phyloP scores from a whole-genome alignment of 495 filamentous ascomycete species.

The Aspergillus haitiensis region DNA sequence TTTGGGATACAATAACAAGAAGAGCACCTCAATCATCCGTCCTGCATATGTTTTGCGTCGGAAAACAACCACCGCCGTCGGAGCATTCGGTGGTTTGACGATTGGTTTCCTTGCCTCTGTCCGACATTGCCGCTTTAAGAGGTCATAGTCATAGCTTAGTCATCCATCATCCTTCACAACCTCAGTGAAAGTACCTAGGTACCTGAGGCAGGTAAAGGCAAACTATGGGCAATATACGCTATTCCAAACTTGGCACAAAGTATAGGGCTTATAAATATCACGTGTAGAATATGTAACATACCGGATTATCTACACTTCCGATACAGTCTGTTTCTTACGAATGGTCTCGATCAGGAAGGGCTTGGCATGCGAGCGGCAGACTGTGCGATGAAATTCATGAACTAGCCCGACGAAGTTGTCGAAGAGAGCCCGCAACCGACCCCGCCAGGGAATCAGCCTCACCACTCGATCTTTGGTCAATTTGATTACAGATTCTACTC shows the following conservation, averaged over 20 bases:
- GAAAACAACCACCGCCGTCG: no score
- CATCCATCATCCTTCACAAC: no score
- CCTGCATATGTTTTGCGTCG: no score
- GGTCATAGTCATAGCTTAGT: no score
- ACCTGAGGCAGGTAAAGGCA: no score
- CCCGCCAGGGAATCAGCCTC: slow-evolving; percentile 40
- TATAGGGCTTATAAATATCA: slow-evolving; percentile 33
- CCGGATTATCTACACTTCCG: slow-evolving; percentile 31
- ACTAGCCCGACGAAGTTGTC: slow-evolving; percentile 41
- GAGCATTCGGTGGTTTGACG: no score
- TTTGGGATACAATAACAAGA: no score
- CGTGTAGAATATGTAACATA: slow-evolving; percentile 28
- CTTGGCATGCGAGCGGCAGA: slow-evolving; percentile 43
- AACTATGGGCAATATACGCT: no score
- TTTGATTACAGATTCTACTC: slow-evolving; percentile 23
- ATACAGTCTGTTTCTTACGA: slow-evolving; percentile 19
- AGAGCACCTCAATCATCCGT: no score
- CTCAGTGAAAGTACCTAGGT: no score
- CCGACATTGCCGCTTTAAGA: no score
- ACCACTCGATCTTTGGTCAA: slow-evolving; percentile 20
- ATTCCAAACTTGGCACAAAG: not conserved
- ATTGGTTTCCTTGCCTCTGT: no score
- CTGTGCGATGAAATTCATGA: slow-evolving; percentile 54
- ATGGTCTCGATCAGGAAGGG: slow-evolving; percentile 32
- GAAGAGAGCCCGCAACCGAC: slow-evolving; percentile 43